Base-by-base conservation (phyloP, 2,329 filamentous ascomycete genomes). In the Fusarium pininemorale region DNA sequence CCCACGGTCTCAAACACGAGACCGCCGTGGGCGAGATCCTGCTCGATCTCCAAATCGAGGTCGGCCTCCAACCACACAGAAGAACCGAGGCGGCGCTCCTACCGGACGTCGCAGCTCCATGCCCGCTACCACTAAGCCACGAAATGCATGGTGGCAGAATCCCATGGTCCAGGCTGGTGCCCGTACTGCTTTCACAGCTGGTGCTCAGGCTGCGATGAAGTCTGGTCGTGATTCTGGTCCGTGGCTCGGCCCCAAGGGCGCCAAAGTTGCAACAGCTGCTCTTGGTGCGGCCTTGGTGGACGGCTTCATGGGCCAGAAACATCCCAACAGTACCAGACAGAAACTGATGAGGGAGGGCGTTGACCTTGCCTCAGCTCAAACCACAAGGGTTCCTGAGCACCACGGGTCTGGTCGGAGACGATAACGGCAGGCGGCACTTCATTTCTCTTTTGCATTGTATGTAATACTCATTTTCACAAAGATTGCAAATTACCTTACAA, bases 231-330 rank as follows among this genome's bases (percentile, higher is more conserved):
- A 87, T 22, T 81, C 82, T 3, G 84, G 85, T 6, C 79, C 82
- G 3, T 88, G 86, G 86, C 78, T 85, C 9, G 85, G 86, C 1
- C 78, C 84, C 16, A 88, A 88, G 71, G 86, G 85, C 10, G 84
- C 84, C 50, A 85, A 85, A 59, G 80, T 88, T 7, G 86, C 85
- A 4, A 85, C 85, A 5, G 85, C 86, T 5, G 86, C 86, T 5
- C 67, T 88, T 3, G 85, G 85, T 24, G 86, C 86, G 3, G 86
- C 86, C 1, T 78, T 87, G 24, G 83, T 87, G 44, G 86, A 87
- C 65, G 84, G 85, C 0, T 83, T 87, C 38, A 82, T 85, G 53
- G 79, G 79, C 5, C 75, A 80, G 61, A 83, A 82, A 74, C 77
- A 81, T 18, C 76, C 79, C 5, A 58, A 73, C 32, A 77, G 77